Evolutionary conservation across 176 grass and related monocot genomes (phyloP).

Genomic region (Coix lacrymajobi): DNA sequence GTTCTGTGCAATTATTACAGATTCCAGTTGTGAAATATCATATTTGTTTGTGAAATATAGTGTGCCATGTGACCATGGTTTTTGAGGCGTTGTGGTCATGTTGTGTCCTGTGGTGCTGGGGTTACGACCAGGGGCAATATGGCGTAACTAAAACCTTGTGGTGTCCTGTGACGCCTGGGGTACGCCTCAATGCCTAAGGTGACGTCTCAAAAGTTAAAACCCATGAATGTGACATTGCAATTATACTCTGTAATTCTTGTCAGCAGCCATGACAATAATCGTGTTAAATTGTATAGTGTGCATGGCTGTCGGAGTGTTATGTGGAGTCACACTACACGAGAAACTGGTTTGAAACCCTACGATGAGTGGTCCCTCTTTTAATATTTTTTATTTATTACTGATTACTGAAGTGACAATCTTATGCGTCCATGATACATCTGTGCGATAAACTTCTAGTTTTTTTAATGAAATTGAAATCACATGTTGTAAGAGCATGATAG

Average conservation of each 20-base stretch:
- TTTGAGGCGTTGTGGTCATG: not conserved
- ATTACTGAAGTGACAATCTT: not conserved
- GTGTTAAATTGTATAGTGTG: not conserved
- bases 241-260: slow-evolving; percentile 4
- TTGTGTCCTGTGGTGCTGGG: not conserved
- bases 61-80: not conserved
- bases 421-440: not conserved
- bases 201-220: not conserved
- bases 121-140: not conserved
- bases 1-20: not conserved
- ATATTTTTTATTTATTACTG: not conserved
- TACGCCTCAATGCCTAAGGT: not conserved
- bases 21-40: slow-evolving; percentile 3
- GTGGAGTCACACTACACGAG: not conserved
- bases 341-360: slow-evolving; percentile 9
- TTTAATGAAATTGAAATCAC: slow-evolving; percentile 7
- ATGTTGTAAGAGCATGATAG: not conserved
- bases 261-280: not conserved
- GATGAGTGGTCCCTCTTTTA: not conserved
- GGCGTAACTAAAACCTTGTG: not conserved
- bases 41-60: not conserved
- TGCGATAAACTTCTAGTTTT: not conserved
- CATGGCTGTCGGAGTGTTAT: not conserved
- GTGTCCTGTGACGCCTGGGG: not conserved
- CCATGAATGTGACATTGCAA: not conserved